Base-by-base conservation (phyloP, 495 filamentous ascomycete genomes). In the Margaritispora aquatica region DNA sequence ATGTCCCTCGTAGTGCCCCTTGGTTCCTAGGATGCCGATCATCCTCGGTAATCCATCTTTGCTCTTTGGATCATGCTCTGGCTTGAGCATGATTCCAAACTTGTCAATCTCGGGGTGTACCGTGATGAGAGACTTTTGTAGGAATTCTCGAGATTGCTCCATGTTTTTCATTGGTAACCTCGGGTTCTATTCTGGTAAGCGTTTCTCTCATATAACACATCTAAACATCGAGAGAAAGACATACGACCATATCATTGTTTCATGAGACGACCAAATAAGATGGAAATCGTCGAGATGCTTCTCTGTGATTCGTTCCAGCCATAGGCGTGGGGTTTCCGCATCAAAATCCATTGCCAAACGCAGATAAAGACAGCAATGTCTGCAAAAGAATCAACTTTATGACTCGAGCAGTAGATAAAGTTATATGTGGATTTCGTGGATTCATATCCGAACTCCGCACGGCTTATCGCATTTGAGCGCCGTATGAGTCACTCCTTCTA, bases 251-350 rank as follows among this genome's bases (percentile, higher is more conserved):
- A 11, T 2, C 52, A 55, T 36, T 20, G 26, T 21, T n/a, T 41
- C 29, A 13, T 36, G n/a, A n/a, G 52, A 55, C 1, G 27, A 36
- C 52, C 52, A 55, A 1, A 55, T 2, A 4, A n/a, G 26, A 55
- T 55, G 52, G n/a, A 55, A 55, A 22, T 55, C 52, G 8, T 55
- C 2, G 20, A 55, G 22, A 23, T 55, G 52, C 52, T 55, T 55
- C 13, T 38, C 27, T 15, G 20, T 10, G 10, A 55, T 4, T 22
- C 52, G 13, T 55, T 55, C 52, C 13, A 55, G 34, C 29, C 34
- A 55, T 4, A 55, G 19, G 21, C 52, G 52, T 13, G 27, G 52
- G 2, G 52, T 44, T 22, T 44, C 52, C 4, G 52, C 52, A 38
- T 55, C 52, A 24, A 21, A 44, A 17, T 7, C 15, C 52, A 55